A percentile compares a stretch with the other conserved stretches of the same genome.
These are phyloP conservation scores for Ogataea thermomethanolica DNA, from an alignment of 805 yeast genomes.

Conservation along the genomic window DNA sequence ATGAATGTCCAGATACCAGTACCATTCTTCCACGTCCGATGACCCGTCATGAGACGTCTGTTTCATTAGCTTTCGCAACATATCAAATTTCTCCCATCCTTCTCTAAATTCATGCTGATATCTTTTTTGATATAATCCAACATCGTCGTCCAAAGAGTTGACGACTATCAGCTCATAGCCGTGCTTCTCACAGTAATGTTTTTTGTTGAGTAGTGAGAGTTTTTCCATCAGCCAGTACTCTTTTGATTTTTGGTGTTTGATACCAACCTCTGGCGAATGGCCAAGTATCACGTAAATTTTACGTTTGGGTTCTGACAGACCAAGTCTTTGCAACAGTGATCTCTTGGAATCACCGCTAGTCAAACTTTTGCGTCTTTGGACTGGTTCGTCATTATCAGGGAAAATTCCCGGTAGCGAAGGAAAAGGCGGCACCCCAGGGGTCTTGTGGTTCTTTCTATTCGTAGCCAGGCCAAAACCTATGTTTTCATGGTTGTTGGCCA, in stretches of 20 bases:
- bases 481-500: conserved; percentile 23
- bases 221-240: conserved; percentile 47
- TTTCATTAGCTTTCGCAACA: conserved; percentile 34
- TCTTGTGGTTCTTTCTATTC: conserved; percentile 15
- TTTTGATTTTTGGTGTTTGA: conserved; percentile 37
- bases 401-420: conserved; percentile 28
- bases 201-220: conserved; percentile 45
- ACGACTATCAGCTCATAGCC: conserved; percentile 45
- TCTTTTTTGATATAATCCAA: conserved; percentile 41
- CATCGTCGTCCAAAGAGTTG: conserved; percentile 32
- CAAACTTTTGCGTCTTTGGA: conserved; percentile 1
- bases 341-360: conserved; percentile 3
- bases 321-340: conserved; percentile 3
- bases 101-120: conserved; percentile 49
- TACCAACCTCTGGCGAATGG: conserved; percentile 41
- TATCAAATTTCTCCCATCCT: conserved; percentile 43
- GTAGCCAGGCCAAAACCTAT: conserved; percentile 25
- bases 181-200: conserved; percentile 44
- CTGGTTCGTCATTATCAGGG: conserved; percentile 7
- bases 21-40: conserved; percentile 33
- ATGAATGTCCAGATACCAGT: conserved; percentile 40
- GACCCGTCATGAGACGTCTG: conserved; percentile 28
- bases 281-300: conserved; percentile 37
- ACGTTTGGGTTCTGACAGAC: conserved; percentile 23
- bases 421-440: conserved; percentile 29